These are phyloP conservation scores for Truncatella angustata DNA, from an alignment of 2,329 filamentous ascomycete species.

Conservation along the genomic window DNA sequence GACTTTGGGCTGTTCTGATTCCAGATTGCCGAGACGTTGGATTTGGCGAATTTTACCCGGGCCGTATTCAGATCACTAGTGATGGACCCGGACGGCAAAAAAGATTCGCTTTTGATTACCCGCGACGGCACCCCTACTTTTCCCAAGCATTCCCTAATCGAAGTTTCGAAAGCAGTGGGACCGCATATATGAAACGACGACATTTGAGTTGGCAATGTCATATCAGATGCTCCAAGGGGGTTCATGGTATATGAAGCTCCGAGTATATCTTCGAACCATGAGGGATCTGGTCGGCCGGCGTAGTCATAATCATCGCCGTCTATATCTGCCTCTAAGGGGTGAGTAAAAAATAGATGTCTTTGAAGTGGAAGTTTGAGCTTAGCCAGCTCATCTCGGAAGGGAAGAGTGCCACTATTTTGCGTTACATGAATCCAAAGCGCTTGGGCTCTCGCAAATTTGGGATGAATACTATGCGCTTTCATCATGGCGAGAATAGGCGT, in stretches of 20 bases:
- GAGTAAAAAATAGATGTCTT: conserved; percentile 19
- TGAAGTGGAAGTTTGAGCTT: conserved; percentile 12
- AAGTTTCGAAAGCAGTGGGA: conserved; percentile 15
- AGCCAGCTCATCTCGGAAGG: conserved; percentile 14
- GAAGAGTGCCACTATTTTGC: conserved; percentile 11
- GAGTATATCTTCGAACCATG: conserved; percentile 12
- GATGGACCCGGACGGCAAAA: conserved; percentile 10
- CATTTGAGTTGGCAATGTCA: conserved; percentile 15
- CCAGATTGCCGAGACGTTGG: conserved; percentile 17
- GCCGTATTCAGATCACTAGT: conserved; percentile 16
- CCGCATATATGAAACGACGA: conserved; percentile 19
- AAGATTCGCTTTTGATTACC: conserved; percentile 19
- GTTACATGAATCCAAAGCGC: conserved; percentile 22
- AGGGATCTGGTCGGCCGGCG: conserved; percentile 15
- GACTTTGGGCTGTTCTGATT: conserved; percentile 14
- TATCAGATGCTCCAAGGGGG: conserved; percentile 14
- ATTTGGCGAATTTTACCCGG: conserved; percentile 17
- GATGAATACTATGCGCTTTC: conserved; percentile 20
- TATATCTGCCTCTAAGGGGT: conserved; percentile 12
- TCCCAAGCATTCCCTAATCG: conserved; percentile 12
- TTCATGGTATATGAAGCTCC: conserved; percentile 15
- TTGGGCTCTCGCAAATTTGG: conserved; percentile 13
- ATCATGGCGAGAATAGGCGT: conserved; percentile 24
- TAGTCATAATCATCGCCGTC: conserved; percentile 15
- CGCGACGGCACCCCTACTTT: conserved; percentile 10